These are phyloP conservation scores for Lunasporangiospora selenospora DNA, from an alignment of 192 early-diverging fungal genomes.

Conservation along the genomic window DNA sequence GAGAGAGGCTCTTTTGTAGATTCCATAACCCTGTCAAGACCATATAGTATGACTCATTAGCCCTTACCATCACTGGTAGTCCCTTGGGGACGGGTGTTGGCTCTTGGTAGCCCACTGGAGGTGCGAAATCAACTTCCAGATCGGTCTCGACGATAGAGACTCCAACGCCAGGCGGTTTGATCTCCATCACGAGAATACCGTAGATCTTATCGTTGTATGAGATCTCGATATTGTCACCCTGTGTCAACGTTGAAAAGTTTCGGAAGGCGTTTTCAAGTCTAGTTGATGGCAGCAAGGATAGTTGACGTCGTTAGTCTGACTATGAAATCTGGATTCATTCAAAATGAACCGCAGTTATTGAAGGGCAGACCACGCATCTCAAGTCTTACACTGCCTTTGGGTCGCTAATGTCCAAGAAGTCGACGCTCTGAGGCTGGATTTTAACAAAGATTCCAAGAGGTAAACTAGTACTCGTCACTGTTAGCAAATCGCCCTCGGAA, in stretches of 20 bases:
- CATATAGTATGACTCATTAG: neutral
- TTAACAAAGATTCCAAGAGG: constrained; percentile 90
- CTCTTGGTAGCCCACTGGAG: constrained; percentile 96
- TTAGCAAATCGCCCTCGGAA: constrained; percentile 77
- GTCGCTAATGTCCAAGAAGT: constrained; percentile 97
- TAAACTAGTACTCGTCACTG: constrained; percentile 79
- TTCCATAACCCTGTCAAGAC: neutral
- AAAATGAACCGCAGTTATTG: constrained; percentile 85
- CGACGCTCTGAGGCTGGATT: constrained; percentile 95
- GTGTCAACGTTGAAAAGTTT: constrained; percentile 90
- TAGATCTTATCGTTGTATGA: constrained; percentile 89
- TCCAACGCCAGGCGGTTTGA: constrained; percentile 77
- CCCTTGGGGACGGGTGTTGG: constrained; percentile 56
- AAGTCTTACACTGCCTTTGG: constrained; percentile 88
- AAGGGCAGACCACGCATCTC: constrained; percentile 46
- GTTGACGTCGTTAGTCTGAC: neutral
- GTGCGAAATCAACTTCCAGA: constrained; percentile 96
- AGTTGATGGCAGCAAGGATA: neutral
- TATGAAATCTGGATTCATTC: constrained; percentile 85
- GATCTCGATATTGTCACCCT: constrained; percentile 91
- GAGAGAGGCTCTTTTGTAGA: neutral
- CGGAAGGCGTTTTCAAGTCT: constrained; percentile 92
- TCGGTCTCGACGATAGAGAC: constrained; percentile 98
- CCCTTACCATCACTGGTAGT: constrained; percentile 38
- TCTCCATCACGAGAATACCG: constrained; percentile 91